phyloP scores from a whole-genome alignment of 2,329 filamentous ascomycete genomes.

The Sphaerulina vaccinii region DNA sequence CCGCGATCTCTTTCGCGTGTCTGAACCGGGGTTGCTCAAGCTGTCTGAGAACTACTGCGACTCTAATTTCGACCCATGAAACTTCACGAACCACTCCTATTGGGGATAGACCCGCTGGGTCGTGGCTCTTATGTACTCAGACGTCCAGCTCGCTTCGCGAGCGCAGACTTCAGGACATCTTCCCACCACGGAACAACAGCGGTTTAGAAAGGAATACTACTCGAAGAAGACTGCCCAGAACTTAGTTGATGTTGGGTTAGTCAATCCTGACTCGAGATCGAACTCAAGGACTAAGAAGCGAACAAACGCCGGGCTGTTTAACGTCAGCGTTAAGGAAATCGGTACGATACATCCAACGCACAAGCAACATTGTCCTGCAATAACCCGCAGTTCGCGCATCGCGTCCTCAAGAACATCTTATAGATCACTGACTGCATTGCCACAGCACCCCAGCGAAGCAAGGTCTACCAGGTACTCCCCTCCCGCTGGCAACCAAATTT shows the following conservation, averaged over 20 bases:
- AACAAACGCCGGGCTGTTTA: slow-evolving; percentile 19
- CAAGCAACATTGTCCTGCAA: neutral
- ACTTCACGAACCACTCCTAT: slow-evolving; percentile 23
- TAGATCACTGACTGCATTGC: slow-evolving; percentile 26
- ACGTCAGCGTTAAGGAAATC: slow-evolving; percentile 20
- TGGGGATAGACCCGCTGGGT: slow-evolving; percentile 12
- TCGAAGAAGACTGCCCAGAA: slow-evolving; percentile 24
- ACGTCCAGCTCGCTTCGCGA: slow-evolving; percentile 18
- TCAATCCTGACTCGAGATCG: slow-evolving; percentile 13
- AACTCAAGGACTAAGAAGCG: slow-evolving; percentile 7
- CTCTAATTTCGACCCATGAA: slow-evolving; percentile 27
- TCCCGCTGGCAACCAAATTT: slow-evolving; percentile 22
- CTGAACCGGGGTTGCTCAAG: slow-evolving; percentile 3
- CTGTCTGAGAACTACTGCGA: slow-evolving; percentile 25
- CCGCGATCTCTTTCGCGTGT: slow-evolving; percentile 1
- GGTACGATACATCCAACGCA: slow-evolving; percentile 24
- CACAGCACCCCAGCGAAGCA: slow-evolving; percentile 26
- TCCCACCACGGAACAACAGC: slow-evolving; percentile 19
- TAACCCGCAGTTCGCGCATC: neutral
- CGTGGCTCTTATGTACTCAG: slow-evolving; percentile 15
- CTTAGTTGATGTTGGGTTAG: slow-evolving; percentile 20
- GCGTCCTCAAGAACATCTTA: slow-evolving; percentile 6
- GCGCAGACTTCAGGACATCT: slow-evolving; percentile 17
- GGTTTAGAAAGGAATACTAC: slow-evolving; percentile 16
- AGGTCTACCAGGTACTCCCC: slow-evolving; percentile 12